Percentiles rank a stretch among this genome's conserved stretches.
Evolutionary conservation across 2,329 filamentous ascomycete genomes (phyloP).

Genomic region (Mycosphaerella sp.): DNA sequence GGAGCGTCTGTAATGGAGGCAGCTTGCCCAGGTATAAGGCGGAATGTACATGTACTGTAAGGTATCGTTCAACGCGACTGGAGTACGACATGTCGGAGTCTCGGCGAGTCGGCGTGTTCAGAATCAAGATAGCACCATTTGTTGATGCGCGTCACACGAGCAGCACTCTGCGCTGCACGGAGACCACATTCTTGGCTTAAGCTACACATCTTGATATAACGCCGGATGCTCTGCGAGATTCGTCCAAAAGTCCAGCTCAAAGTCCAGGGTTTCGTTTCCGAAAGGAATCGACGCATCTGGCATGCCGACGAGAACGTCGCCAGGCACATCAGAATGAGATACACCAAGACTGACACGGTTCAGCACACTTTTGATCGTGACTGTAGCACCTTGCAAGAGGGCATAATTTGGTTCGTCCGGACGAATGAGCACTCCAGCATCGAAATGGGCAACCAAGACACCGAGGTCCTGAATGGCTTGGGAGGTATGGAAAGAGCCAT

Average conservation of each 20-base stretch:
- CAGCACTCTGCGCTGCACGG: neutral
- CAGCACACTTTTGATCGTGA: conserved; percentile 30
- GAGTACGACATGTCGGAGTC: neutral
- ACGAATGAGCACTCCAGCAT: conserved; percentile 28
- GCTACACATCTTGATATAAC: conserved; percentile 3
- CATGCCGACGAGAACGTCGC: neutral
- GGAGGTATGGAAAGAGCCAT: conserved; percentile 4
- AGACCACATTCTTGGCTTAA: neutral
- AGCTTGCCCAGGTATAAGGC: no score
- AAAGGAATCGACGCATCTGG: conserved; percentile 7
- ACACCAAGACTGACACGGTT: conserved; percentile 7
- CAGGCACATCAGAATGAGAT: neutral
- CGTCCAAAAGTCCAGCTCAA: conserved; percentile 32
- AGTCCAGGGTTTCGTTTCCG: conserved; percentile 16
- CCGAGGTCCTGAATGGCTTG: conserved; percentile 31
- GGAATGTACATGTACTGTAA: no score
- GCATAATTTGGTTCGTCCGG: conserved; percentile 30
- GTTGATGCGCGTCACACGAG: neutral
- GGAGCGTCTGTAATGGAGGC: no score
- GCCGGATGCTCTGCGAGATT: conserved; percentile 31
- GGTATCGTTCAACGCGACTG: no score
- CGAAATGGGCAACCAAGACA: conserved; percentile 31
- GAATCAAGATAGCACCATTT: neutral
- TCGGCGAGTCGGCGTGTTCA: neutral
- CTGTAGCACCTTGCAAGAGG: conserved; percentile 27